Base-by-base conservation (phyloP, 2,329 filamentous ascomycete genomes). In the Epichloe scottii region DNA sequence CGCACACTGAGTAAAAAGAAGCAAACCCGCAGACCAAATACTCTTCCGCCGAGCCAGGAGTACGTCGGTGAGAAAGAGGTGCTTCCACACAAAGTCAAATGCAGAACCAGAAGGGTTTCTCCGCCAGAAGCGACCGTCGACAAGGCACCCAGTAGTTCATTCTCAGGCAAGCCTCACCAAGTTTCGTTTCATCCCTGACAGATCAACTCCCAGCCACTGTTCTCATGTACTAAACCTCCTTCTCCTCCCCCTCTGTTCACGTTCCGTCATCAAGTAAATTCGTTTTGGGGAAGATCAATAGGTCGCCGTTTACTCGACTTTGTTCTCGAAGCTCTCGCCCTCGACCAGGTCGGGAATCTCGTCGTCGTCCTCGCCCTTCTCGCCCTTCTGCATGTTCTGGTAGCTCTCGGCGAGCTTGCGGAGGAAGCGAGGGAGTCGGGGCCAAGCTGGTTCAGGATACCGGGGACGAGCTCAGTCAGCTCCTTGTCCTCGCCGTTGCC, bases 391-490 rank as follows among this genome's bases (percentile, higher is more conserved):
- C 82, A 97, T 83, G 77, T 82, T 93, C 84, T 98, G 93, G 82
- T 98, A 98, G 81, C 87, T 94, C 82, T 98, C 93, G 63, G 93
- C 93, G 58, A 98, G 82, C 80, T 97, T 97, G 73, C 93, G 88
- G 67, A 98, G 88, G 89, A 95, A 55, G 93, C 93, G 54, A 98
- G 87, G 58, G 89, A 95, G 79, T 98, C 93, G 66, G 93, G 93
- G 66, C 93, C 93, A 58, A 98, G 89, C 79, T 98, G 93, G 85
- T 97, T 98, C 58, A 98, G 87, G 75, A 98, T 98, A 59, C 93
- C 93, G 65, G 93, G 93, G 60, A 98, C 93, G 64, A 98, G 89
- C 79, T 98, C 93, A 57, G 93, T 98, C 61, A 98, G 87, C 78
- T 98, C 93, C 83, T 98, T 98, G 77, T 98, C 93, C 78, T 98